Percentiles rank a stretch among this genome's conserved stretches.
These are phyloP conservation scores for Mychonastes homosphaera DNA, from an alignment of 139 green algal species.

Conservation along the genomic window DNA sequence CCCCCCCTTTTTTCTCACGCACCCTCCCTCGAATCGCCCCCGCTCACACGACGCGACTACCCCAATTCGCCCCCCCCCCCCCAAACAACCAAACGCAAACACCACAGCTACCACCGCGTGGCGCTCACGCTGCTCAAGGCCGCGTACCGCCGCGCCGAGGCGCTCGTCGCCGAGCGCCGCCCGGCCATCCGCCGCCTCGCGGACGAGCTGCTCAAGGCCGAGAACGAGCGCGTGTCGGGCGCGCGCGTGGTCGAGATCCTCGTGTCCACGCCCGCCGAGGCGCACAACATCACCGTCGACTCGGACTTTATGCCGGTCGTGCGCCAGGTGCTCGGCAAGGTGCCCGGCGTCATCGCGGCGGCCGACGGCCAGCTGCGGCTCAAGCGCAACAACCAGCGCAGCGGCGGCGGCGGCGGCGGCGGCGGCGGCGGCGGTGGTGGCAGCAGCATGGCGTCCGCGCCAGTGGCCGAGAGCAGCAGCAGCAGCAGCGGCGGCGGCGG, in stretches of 20 bases:
- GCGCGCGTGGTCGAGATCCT: constrained; percentile 34
- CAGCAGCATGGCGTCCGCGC: no score
- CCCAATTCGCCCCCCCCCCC: not conserved
- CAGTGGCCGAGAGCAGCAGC: no score
- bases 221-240: constrained; percentile 31
- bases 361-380: constrained; percentile 4
- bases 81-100: not conserved
- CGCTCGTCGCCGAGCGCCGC: constrained; percentile 25
- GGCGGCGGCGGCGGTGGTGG: not conserved
- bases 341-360: constrained; percentile 19
- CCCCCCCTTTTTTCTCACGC: not conserved
- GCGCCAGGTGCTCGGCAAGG: constrained; percentile 35
- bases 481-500: not conserved
- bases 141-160: constrained; percentile 26
- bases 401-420: not conserved
- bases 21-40: not conserved
- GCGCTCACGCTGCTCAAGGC: constrained; percentile 46
- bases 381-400: no score
- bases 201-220: constrained; percentile 28
- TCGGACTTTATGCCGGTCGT: constrained; percentile 40
- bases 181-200: constrained; percentile 31
- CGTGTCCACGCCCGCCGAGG: not conserved
- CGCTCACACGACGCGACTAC: not conserved
- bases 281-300: constrained; percentile 20
- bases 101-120: constrained; percentile 37